A percentile compares a stretch with the other conserved stretches of the same genome.
Evolutionary conservation across 495 filamentous ascomycete genomes (phyloP).

Genomic region (Letharia columbiana): DNA sequence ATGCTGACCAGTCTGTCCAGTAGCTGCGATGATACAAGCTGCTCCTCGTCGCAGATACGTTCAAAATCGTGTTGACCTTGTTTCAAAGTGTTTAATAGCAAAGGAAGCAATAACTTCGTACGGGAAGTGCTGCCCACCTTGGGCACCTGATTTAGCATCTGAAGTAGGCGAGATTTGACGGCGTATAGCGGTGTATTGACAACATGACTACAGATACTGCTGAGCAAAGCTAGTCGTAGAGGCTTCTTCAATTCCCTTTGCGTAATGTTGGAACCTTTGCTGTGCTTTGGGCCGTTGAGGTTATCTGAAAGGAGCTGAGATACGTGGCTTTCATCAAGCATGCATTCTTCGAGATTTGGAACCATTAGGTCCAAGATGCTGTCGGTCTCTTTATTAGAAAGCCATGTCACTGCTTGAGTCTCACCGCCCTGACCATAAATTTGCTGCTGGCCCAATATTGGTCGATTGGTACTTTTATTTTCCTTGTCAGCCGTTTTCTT

Average conservation of each 20-base stretch:
- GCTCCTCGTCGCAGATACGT: constrained; percentile 45
- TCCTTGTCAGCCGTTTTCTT: constrained; percentile 30
- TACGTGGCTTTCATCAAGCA: constrained; percentile 62
- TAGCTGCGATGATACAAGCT: constrained; percentile 48
- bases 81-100: constrained; percentile 56
- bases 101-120: constrained; percentile 59
- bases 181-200: constrained; percentile 54
- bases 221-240: constrained; percentile 53
- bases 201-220: constrained; percentile 68
- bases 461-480: constrained; percentile 30
- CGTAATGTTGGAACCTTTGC: constrained; percentile 38
- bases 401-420: constrained; percentile 45
- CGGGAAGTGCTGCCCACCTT: constrained; percentile 59
- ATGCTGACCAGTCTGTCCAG: constrained; percentile 53
- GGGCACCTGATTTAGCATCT: constrained; percentile 58
- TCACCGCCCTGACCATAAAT: constrained; percentile 49
- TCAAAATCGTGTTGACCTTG: constrained; percentile 38
- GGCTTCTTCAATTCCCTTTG: constrained; percentile 51
- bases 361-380: constrained; percentile 57
- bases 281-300: constrained; percentile 40
- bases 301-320: constrained; percentile 48
- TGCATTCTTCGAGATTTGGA: constrained; percentile 70
- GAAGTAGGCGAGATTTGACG: constrained; percentile 61
- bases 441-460: constrained; percentile 43
- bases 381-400: constrained; percentile 48